A percentile compares a stretch with the other conserved stretches of the same genome.
phyloP scores from a whole-genome alignment of 768 basidiomycete genomes.

The Lyophyllum semitale region DNA sequence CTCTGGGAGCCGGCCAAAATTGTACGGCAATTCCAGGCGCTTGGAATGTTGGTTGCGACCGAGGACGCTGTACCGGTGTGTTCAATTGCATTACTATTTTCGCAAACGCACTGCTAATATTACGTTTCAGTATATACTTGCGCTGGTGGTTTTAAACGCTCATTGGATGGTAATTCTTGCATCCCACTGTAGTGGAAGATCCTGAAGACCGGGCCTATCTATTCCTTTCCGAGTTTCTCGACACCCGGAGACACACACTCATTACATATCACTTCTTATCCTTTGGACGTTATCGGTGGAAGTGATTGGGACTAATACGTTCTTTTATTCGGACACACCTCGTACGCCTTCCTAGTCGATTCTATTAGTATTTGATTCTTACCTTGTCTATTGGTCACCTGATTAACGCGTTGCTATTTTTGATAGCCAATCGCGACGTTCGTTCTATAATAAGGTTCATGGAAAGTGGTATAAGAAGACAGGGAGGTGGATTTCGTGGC shows the following conservation, averaged over 20 bases:
- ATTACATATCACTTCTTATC: not conserved
- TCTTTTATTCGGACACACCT: not conserved
- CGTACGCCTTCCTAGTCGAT: not conserved
- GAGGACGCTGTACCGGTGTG: conserved; percentile 54
- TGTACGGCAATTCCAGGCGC: conserved; percentile 68
- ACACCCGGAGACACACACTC: not conserved
- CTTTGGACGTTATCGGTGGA: conserved; percentile 3
- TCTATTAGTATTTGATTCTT: not conserved
- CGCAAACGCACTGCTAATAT: not conserved
- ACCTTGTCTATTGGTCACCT: conserved; percentile 4
- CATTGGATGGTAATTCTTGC: conserved; percentile 46
- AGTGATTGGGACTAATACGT: not conserved
- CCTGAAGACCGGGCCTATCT: conserved; percentile 8
- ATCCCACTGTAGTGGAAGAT: conserved; percentile 26
- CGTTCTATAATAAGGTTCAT: conserved; percentile 20
- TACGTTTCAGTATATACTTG: conserved; percentile 49
- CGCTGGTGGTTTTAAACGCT: conserved; percentile 45
- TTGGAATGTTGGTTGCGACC: conserved; percentile 72
- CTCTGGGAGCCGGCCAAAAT: conserved; percentile 65
- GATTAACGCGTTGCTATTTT: conserved; percentile 9
- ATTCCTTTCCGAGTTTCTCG: conserved; percentile 7
- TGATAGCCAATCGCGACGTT: conserved; percentile 19
- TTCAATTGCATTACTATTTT: conserved; percentile 10
- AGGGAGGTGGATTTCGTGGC: not conserved
- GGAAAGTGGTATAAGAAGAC: conserved; percentile 12